Conservation (phyloP, 768 basidiomycete species). For the Leccinum obscurum region DNA sequence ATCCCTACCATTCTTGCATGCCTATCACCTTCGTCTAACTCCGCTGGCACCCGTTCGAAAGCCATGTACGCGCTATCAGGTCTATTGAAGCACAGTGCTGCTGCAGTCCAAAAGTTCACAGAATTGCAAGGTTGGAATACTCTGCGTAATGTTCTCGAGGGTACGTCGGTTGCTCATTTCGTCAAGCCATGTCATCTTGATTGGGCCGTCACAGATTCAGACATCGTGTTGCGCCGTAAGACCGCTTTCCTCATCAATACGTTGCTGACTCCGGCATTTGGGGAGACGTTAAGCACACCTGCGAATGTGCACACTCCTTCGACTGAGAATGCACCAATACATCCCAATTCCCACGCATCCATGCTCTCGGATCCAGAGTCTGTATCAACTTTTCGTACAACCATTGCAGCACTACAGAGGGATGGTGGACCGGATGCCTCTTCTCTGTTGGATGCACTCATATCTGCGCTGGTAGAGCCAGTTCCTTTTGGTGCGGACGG, state of each 20-base stretch:
- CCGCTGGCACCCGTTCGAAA: slow-evolving; percentile 66
- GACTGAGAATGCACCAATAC: slow-evolving; percentile 41
- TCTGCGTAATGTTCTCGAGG: slow-evolving; percentile 59
- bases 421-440: slow-evolving; percentile 32
- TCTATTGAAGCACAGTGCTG: slow-evolving; percentile 71
- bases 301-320: slow-evolving; percentile 23
- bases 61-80: slow-evolving; percentile 82
- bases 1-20: slow-evolving; percentile 62
- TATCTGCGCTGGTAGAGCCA: slow-evolving; percentile 54
- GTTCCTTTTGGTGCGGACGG: slow-evolving; percentile 69
- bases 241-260: slow-evolving; percentile 72
- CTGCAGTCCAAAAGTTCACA: slow-evolving; percentile 58
- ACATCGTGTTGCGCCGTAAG: slow-evolving; percentile 76
- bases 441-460: slow-evolving; percentile 47
- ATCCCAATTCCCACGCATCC: slow-evolving; percentile 72
- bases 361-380: slow-evolving; percentile 53
- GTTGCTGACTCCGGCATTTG: slow-evolving; percentile 55
- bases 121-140: slow-evolving; percentile 61
- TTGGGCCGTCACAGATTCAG: slow-evolving; percentile 55
- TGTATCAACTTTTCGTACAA: slow-evolving; percentile 50
- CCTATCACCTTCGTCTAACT: slow-evolving; percentile 52
- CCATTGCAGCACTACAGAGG: slow-evolving; percentile 48
- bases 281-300: slow-evolving; percentile 6
- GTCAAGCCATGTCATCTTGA: slow-evolving; percentile 7
- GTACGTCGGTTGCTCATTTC: slow-evolving; percentile 34